Evolutionary conservation across 805 yeast species (phyloP), one percentile per base, ranked within the genome.

Genomic region (Lachancea meyersii): DNA sequence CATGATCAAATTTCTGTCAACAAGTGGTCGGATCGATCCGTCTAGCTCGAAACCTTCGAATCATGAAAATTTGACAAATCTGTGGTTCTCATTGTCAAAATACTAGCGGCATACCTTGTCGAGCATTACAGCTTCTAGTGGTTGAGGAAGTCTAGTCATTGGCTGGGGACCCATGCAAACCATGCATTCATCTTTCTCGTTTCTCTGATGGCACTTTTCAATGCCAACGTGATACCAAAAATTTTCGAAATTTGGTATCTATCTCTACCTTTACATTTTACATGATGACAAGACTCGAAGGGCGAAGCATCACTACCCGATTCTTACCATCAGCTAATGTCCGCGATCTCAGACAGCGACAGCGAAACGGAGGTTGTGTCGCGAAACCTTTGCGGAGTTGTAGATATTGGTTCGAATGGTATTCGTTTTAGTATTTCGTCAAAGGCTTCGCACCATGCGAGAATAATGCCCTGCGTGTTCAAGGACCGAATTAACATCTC

Each of bases 391-490:
- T 71, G 75, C 14, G 87, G 82, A 7, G 76, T 83, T 35, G 87
- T 82, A 3, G 89, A 84, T 58, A 80, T 84, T 17, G 91, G 89
- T 7, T 79, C 89, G 16, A 80, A 81, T 55, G 89, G 86, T 30
- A 73, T 83, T 35, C 66, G 89, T 40, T 81, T 84, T 55, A 76
- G 85, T 32, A 81, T 83, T 31, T 77, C 86, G 14, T 80, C 87
- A 2, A 71, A 76, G 38, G 81, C 83, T 3, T 69, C 82, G 1
- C 80, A 75, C 47, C 84, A 80, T 58, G 86, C 86, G 1, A 70
- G 93, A 47, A 79, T 80, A 4, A 76, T 84, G 75, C 91, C 93
- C 1, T 80, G 86, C 56, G 79, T 82, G 9, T 83, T 78, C 63
- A 85, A 82, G 48, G 91, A 83, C 51, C 64, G 88, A 36, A 71